Base-by-base conservation (phyloP, 768 basidiomycete genomes). In the Podaxis rugospora region DNA sequence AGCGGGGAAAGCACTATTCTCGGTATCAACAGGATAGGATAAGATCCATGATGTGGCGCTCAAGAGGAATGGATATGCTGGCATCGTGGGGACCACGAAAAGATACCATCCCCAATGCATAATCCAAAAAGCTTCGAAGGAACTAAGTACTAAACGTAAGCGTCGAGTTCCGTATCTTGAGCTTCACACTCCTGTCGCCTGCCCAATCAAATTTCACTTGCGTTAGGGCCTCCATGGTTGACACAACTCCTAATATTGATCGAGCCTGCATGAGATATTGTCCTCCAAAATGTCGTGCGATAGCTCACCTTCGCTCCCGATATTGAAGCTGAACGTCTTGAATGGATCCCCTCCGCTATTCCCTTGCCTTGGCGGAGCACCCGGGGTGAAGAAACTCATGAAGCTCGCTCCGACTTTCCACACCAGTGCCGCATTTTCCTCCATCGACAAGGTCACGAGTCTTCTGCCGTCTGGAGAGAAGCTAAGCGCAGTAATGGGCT, bases 341-440 rank as follows among this genome's bases (percentile, higher is more conserved):
- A 84, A 98, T 0, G 97, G 93, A 51, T 90, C 83, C 0, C 89
- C 88, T 14, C 93, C 90, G 25, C 83, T 78, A 66, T 86, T 82
- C 0, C 95, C 94, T 72, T 98, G 95, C 32, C 93, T 78, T 4
- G 97, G 96, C 1, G 94, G 95, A 5, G 89, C 90, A 1, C 95
- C 95, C 1, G 92, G 87, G 69, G 87, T 88, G 70, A 98, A 95
- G 71, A 98, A 87, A 64, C 93, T 95, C 23, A 87, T 80, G 64
- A 99, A 83, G 68, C 92, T 93, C 7, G 86, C 81, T 0, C 97
- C 96, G 4, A 98, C 95, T 69, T 98, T 98, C 97, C 97, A 99
- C 13, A 96, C 92, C 11, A 93, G 81, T 4, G 94, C 89, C 3
- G 83, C 78, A 27, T 85, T 86, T 69, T 98, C 95, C 63, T 90